Conservation (phyloP, 1,284 basidiomycete genomes). For the Cerrena zonata region DNA sequence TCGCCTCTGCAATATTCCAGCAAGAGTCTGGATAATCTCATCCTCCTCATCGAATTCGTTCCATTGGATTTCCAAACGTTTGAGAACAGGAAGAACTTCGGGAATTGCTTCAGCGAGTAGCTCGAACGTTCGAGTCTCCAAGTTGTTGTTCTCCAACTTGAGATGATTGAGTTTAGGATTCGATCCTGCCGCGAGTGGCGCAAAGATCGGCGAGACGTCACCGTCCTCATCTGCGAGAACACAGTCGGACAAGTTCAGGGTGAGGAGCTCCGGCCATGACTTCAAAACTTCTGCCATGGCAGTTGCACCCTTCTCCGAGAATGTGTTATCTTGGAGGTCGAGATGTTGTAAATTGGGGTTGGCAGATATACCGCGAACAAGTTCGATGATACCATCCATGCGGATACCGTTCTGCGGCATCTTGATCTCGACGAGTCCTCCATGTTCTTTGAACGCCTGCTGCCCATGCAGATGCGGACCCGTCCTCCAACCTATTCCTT, state of each 20-base stretch:
- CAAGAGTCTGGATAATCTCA: slow-evolving; percentile 63
- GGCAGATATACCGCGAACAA: slow-evolving; percentile 72
- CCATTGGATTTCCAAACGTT: slow-evolving; percentile 76
- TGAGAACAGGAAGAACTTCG: slow-evolving; percentile 53
- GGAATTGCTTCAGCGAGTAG: slow-evolving; percentile 65
- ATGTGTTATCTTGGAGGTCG: slow-evolving; percentile 95
- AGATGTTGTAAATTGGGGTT: slow-evolving; percentile 70
- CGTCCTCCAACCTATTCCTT: slow-evolving; percentile 90
- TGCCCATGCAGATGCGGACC: slow-evolving; percentile 80
- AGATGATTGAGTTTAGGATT: slow-evolving; percentile 72
- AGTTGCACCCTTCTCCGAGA: slow-evolving; percentile 69
- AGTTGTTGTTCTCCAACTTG: slow-evolving; percentile 86
- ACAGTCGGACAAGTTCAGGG: slow-evolving; percentile 89
- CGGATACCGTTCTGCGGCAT: slow-evolving; percentile 98
- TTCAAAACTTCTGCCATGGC: slow-evolving; percentile 72
- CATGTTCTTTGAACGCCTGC: slow-evolving; percentile 84
- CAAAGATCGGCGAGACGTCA: slow-evolving; percentile 59
- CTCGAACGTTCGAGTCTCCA: slow-evolving; percentile 67
- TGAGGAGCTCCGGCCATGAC: slow-evolving; percentile 68
- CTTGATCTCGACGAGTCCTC: slow-evolving; percentile 75
- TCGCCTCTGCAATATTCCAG: slow-evolving; percentile 61
- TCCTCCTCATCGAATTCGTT: slow-evolving; percentile 78
- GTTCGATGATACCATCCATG: slow-evolving; percentile 84
- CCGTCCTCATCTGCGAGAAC: slow-evolving; percentile 58
- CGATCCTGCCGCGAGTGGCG: slow-evolving; percentile 62